Conservation (phyloP, 257 asterid species). For the Oldenlandia corymbosa region DNA sequence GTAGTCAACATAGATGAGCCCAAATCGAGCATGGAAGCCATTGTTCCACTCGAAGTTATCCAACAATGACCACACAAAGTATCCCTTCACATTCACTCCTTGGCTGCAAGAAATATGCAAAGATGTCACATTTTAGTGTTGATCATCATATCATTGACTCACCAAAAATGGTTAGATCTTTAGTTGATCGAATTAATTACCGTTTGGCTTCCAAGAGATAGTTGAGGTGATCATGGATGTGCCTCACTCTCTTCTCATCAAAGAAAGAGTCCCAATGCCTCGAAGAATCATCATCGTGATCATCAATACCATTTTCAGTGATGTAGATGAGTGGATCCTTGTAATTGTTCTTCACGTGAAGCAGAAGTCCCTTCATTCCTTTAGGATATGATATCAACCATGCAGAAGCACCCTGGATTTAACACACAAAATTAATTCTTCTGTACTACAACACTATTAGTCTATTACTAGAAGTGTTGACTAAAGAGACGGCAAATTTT, state of each 20-base stretch:
- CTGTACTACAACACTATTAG: too few species aligned
- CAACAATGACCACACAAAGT: conserved; percentile 36
- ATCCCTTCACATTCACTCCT: conserved; percentile 43
- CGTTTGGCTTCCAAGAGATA: neutral
- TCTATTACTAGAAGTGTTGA: too few species aligned
- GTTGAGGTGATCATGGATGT: conserved; percentile 25
- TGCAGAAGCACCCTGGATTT: conserved; percentile 7
- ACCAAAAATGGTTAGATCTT: too few species aligned
- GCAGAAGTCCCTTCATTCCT: conserved; percentile 9
- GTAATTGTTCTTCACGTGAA: conserved; percentile 28
- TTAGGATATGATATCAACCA: conserved; percentile 11
- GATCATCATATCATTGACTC: too few species aligned
- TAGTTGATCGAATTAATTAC: neutral
- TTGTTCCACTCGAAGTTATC: conserved; percentile 32
- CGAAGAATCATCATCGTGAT: conserved; percentile 11
- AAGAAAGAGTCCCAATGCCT: conserved; percentile 20
- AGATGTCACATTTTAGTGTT: too few species aligned
- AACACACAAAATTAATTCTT: too few species aligned
- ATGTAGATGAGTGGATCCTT: conserved; percentile 39
- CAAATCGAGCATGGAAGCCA: conserved; percentile 36
- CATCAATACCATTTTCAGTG: conserved; percentile 37
- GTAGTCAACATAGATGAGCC: conserved; percentile 35
- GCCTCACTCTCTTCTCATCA: conserved; percentile 30
- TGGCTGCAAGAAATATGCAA: conserved; percentile 37
- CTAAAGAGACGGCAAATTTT: too few species aligned